phyloP scores from a whole-genome alignment of 345 rosid genomes.

The Nasturtium officinale region DNA sequence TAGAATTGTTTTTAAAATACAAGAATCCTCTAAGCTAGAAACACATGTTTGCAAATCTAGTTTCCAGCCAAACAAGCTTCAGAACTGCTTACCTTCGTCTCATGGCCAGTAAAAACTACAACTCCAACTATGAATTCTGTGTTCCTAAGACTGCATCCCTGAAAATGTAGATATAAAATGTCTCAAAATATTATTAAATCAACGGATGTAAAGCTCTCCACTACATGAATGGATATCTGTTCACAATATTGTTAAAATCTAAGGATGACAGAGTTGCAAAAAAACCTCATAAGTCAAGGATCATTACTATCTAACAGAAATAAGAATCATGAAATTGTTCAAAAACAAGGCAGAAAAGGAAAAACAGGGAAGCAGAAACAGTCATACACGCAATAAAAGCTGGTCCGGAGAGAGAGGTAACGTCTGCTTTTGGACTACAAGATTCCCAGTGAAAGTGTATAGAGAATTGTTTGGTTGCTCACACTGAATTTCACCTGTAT shows the following conservation, averaged over 20 bases:
- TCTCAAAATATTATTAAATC: conserved; percentile 27
- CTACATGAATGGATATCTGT: conserved; percentile 8
- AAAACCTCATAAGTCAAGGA: not conserved
- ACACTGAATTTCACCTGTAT: conserved; percentile 97
- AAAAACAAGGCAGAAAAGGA: conserved; percentile 21
- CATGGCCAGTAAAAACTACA: conserved; percentile 93
- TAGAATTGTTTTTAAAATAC: conserved; percentile 1
- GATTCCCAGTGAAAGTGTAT: conserved; percentile 98
- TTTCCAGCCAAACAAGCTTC: conserved; percentile 27
- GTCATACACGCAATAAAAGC: conserved; percentile 80
- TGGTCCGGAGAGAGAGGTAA: conserved; percentile 95
- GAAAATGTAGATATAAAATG: conserved; percentile 37
- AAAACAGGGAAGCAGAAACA: conserved; percentile 14
- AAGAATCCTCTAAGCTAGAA: conserved; percentile 28
- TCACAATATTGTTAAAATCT: conserved; percentile 1
- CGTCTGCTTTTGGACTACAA: conserved; percentile 81
- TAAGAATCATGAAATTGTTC: conserved; percentile 16
- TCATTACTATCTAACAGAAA: conserved; percentile 8
- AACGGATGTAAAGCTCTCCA: conserved; percentile 3
- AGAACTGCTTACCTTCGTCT: conserved; percentile 81
- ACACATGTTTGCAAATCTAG: conserved; percentile 31
- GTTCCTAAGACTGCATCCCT: conserved; percentile 99
- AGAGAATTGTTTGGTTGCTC: conserved; percentile 98
- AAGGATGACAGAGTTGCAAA: not conserved
- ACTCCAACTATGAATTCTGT: conserved; percentile 86